Evolutionary conservation across 1,284 basidiomycete genomes (phyloP), one percentile per base, ranked within the genome.

Genomic region (Dichomitus squalens): DNA sequence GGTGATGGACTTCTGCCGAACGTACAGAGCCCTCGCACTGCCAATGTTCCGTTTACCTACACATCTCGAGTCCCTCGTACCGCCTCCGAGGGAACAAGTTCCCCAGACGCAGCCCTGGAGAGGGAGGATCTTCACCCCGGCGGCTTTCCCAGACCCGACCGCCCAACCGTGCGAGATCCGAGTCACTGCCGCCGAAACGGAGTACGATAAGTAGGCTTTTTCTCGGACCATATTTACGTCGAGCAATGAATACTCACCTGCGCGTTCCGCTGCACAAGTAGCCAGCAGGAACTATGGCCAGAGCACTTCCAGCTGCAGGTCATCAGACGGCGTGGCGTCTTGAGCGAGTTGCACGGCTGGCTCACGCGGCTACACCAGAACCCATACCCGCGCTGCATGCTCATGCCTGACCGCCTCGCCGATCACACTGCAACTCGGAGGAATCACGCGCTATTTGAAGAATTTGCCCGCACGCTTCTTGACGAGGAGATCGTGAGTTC

Each of bases 131-230:
- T 67, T 79, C 55, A 75, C 84, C 77, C 73, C 72, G 75, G 61
- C 68, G 72, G 59, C 53, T 56, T 59, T 57, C 54, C 64, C 55
- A 40, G 63, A 76, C 70, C 57, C 36, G 25, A 55, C 44, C 56
- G 58, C 54, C 44, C 64, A 68, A 74, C 70, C 68, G 27, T 81
- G 83, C 66, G 79, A 81, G 56, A 75, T 87, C 48, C 75, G 72
- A 52, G 82, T 85, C 61, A 83, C 82, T 18, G 84, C 83, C 36
- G 83, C 85, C 40, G 85, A 87, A 73, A 85, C 83, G 35, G 84
- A 86, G 66, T 84, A 85, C 35, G 81, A 86, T 65, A 85, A 79
- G 86, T 87, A 76, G 69, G 81, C 77, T 23, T 34, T 40, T 43
- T 39, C 48, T 51, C 43, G 50, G 52, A 51, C 48, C 21, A n/a